Conservation (phyloP, 805 yeast species). For the Debaryomyces hansenii region DNA sequence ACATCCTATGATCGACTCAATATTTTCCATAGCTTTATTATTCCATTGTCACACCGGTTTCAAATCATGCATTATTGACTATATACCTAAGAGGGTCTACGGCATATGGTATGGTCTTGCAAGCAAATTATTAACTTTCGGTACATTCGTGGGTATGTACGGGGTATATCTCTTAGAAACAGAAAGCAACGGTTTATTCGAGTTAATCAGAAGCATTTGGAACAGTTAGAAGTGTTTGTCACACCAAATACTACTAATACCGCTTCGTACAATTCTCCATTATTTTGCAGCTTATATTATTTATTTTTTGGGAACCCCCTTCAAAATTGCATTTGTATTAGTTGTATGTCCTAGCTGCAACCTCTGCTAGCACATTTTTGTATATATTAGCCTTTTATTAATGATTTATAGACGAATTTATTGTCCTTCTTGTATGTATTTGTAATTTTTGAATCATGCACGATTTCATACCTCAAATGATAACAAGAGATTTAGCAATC, state of each 20-base stretch:
- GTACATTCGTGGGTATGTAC: constrained; percentile 67
- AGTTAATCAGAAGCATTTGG: constrained; percentile 67
- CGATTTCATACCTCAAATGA: background rate
- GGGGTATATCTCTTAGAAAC: constrained; percentile 86
- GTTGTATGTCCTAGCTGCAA: background rate
- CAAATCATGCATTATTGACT: constrained; percentile 89
- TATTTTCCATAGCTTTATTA: constrained; percentile 62
- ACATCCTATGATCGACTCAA: constrained; percentile 69
- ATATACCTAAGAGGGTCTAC: constrained; percentile 83
- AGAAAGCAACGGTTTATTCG: constrained; percentile 74
- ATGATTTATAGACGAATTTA: background rate
- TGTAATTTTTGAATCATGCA: too few species aligned
- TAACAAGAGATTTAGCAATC: background rate
- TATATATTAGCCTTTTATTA: background rate
- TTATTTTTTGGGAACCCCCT: background rate
- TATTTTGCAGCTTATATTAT: background rate
- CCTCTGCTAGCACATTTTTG: background rate
- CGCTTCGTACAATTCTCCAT: background rate
- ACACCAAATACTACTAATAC: background rate
- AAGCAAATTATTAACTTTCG: constrained; percentile 64
- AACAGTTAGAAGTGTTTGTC: constrained; percentile 24
- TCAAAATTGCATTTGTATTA: too few species aligned
- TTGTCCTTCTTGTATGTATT: too few species aligned
- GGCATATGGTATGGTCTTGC: constrained; percentile 75
- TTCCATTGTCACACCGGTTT: constrained; percentile 85